Evolutionary conservation across 2,329 filamentous ascomycete genomes (phyloP).

Genomic region (Xylariaceae sp.): DNA sequence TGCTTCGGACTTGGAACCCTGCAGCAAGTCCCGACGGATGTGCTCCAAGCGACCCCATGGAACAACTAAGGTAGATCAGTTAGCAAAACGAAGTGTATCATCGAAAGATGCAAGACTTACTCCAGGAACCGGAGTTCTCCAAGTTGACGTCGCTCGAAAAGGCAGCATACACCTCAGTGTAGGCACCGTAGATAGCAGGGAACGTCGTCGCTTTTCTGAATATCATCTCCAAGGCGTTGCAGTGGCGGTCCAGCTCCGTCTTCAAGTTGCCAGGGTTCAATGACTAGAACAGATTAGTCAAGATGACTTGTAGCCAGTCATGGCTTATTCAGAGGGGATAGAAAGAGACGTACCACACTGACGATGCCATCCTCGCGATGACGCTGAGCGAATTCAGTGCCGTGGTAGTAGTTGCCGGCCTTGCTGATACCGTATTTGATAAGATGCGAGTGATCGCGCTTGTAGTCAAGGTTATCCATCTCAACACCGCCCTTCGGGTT

Average conservation of each 20-base stretch:
- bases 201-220: conserved; percentile 22
- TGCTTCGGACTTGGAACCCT: conserved; percentile 29
- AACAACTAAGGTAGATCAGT: conserved; percentile 31
- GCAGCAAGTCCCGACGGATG: conserved; percentile 32
- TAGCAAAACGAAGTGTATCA: neutral
- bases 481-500: conserved; percentile 26
- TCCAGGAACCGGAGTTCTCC: conserved; percentile 30
- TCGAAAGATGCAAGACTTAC: conserved; percentile 18
- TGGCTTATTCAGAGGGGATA: neutral
- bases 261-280: conserved; percentile 30
- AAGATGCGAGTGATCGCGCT: conserved; percentile 20
- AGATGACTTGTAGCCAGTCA: conserved; percentile 4
- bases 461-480: conserved; percentile 31
- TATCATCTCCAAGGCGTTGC: conserved; percentile 17
- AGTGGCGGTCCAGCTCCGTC: conserved; percentile 27
- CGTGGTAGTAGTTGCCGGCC: conserved; percentile 29
- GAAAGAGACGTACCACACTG: conserved; percentile 23
- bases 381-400: conserved; percentile 27
- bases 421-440: conserved; percentile 30
- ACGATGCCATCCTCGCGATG: conserved; percentile 27
- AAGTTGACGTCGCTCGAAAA: conserved; percentile 34
- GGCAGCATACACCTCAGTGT: conserved; percentile 40
- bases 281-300: conserved; percentile 14
- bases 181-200: conserved; percentile 33
- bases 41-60: conserved; percentile 42